Evolutionary conservation across 192 early-diverging fungal species (phyloP).

Genomic region (Backusella liffmaniae): DNA sequence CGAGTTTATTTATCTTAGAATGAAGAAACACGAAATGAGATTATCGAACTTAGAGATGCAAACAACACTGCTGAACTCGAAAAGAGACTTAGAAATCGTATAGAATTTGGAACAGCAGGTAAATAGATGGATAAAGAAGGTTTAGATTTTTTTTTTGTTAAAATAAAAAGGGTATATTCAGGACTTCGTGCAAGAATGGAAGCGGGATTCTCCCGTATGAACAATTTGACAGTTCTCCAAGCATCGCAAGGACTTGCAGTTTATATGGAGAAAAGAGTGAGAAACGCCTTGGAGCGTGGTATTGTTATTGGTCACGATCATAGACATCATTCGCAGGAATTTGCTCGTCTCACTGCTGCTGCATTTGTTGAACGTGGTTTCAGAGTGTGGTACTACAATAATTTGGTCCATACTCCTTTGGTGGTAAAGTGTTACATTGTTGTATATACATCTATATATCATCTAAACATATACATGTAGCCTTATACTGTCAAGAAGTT

Average conservation of each 20-base stretch:
- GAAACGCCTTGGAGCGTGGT: constrained; percentile 62
- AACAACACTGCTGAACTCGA: constrained; percentile 52
- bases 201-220: constrained; percentile 92
- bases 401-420: constrained; percentile 82
- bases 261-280: constrained; percentile 61
- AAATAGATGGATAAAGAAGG: neutral
- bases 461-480: constrained; percentile 18
- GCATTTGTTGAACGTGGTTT: constrained; percentile 78
- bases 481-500: constrained; percentile 83
- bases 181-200: constrained; percentile 92
- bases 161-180: constrained; percentile 3
- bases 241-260: constrained; percentile 84
- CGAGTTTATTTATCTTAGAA: constrained; percentile 41
- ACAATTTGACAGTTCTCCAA: constrained; percentile 90
- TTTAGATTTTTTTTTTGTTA: neutral
- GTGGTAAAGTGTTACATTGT: constrained; percentile 38
- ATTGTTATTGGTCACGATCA: constrained; percentile 95
- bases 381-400: constrained; percentile 74
- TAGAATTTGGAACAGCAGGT: constrained; percentile 89
- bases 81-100: constrained; percentile 53
- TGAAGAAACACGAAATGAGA: constrained; percentile 59
- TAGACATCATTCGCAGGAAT: constrained; percentile 80
- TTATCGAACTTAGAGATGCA: constrained; percentile 44
- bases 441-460: neutral
- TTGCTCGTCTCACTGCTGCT: constrained; percentile 81